Conservation (phyloP, 495 filamentous ascomycete genomes). For the Talaromyces thailandensis region DNA sequence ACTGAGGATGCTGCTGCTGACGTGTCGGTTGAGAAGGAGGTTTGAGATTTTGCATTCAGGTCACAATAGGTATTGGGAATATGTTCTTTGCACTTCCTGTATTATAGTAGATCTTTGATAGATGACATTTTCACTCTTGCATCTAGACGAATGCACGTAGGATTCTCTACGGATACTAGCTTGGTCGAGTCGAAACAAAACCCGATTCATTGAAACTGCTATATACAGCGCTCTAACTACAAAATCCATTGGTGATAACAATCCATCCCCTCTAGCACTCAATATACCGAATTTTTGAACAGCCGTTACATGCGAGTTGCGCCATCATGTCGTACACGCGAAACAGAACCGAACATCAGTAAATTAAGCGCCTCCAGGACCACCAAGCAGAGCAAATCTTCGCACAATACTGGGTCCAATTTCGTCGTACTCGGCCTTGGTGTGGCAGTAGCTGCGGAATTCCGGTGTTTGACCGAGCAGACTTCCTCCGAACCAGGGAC, state of each 20-base stretch:
- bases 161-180: neutral
- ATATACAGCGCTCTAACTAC: conserved; percentile 4
- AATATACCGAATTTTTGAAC: neutral
- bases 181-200: neutral
- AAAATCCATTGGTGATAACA: neutral
- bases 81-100: neutral
- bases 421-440: conserved; percentile 93
- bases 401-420: conserved; percentile 91
- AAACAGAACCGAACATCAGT: neutral
- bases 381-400: conserved; percentile 88
- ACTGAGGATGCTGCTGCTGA: neutral
- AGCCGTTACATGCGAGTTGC: neutral
- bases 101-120: neutral
- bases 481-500: conserved; percentile 96
- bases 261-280: neutral
- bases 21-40: neutral
- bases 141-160: neutral
- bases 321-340: neutral
- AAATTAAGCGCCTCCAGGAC: conserved; percentile 59
- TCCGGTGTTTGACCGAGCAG: conserved; percentile 97
- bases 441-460: conserved; percentile 97
- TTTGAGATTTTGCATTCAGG: neutral
- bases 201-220: neutral
- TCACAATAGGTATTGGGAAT: neutral
- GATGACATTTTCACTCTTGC: neutral